A percentile compares a stretch with the other conserved stretches of the same genome.
Evolutionary conservation across 306 rosid genomes (phyloP).

Genomic region (Medicago arabica): DNA sequence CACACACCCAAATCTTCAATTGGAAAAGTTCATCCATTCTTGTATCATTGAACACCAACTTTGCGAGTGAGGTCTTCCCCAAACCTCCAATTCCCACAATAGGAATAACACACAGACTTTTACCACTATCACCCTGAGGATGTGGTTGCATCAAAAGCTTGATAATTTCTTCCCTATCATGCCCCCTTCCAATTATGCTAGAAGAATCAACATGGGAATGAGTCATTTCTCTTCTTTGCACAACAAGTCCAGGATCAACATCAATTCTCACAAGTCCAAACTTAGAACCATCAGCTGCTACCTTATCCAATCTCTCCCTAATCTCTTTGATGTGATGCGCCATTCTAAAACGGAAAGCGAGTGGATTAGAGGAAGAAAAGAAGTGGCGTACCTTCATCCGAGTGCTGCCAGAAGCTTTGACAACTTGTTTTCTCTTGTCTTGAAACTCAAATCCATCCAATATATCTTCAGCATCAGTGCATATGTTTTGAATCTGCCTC

Average conservation of each 20-base stretch:
- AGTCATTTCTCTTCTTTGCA: not conserved
- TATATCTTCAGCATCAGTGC: not conserved
- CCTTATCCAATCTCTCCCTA: not conserved
- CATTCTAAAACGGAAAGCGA: not conserved
- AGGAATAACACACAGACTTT: slow-evolving; percentile 3
- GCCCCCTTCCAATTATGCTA: not conserved
- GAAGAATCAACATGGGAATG: not conserved
- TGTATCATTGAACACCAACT: not conserved
- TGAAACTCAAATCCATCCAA: not conserved
- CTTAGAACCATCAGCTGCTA: not conserved
- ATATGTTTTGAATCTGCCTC: not conserved
- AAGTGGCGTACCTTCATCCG: not conserved
- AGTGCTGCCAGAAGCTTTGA: not conserved
- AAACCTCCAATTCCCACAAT: slow-evolving; percentile 15
- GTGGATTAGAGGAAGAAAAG: slow-evolving; percentile 2
- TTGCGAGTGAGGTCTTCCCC: slow-evolving; percentile 15
- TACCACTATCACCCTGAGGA: not conserved
- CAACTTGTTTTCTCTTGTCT: not conserved
- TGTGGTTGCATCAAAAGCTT: slow-evolving; percentile 3
- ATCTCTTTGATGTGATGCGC: not conserved
- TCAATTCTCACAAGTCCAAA: not conserved
- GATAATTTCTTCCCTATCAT: not conserved
- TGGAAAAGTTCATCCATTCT: not conserved
- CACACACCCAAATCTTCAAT: not conserved
- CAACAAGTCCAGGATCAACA: not conserved